Conservation (phyloP, 2,329 filamentous ascomycete species). For the Eurotiales sp. region DNA sequence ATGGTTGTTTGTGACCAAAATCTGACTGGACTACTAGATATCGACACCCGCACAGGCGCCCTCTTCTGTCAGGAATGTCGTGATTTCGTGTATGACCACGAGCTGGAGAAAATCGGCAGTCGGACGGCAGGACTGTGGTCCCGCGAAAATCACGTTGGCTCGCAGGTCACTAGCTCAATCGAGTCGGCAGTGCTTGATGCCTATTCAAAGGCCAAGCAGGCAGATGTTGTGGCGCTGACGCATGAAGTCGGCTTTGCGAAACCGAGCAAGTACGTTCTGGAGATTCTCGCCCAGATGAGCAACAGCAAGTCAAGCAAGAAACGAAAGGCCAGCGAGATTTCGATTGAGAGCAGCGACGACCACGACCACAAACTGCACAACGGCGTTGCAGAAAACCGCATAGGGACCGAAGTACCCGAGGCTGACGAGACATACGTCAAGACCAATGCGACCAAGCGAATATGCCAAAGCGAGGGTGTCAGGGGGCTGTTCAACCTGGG, state of each 20-base stretch:
- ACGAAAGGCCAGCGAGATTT: constrained; percentile 9
- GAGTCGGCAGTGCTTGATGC: constrained; percentile 13
- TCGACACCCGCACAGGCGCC: constrained; percentile 38
- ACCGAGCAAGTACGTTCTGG: constrained; percentile 17
- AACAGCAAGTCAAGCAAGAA: constrained; percentile 8
- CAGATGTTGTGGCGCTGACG: constrained; percentile 2
- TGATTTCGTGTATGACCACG: constrained; percentile 42
- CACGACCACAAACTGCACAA: not conserved
- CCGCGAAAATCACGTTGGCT: constrained; percentile 1
- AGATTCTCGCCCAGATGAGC: constrained; percentile 2
- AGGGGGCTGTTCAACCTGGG: constrained; percentile 95
- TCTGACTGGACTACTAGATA: constrained; percentile 26
- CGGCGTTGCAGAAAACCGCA: constrained; percentile 24
- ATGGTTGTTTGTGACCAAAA: not conserved
- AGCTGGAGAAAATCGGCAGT: constrained; percentile 34
- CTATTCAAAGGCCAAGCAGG: constrained; percentile 12
- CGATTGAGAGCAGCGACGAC: constrained; percentile 3
- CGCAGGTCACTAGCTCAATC: constrained; percentile 9
- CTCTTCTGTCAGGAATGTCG: constrained; percentile 39
- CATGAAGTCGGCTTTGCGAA: constrained; percentile 14
- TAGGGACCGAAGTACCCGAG: constrained; percentile 42
- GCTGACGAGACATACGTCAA: constrained; percentile 69
- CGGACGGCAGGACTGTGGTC: constrained; percentile 19
- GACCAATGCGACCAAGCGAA: constrained; percentile 71
- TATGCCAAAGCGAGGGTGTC: constrained; percentile 81